Percentiles rank a stretch among this genome's conserved stretches.
Evolutionary conservation across 192 early-diverging fungal species (phyloP).

Genomic region (Umbelopsis ramanniana): DNA sequence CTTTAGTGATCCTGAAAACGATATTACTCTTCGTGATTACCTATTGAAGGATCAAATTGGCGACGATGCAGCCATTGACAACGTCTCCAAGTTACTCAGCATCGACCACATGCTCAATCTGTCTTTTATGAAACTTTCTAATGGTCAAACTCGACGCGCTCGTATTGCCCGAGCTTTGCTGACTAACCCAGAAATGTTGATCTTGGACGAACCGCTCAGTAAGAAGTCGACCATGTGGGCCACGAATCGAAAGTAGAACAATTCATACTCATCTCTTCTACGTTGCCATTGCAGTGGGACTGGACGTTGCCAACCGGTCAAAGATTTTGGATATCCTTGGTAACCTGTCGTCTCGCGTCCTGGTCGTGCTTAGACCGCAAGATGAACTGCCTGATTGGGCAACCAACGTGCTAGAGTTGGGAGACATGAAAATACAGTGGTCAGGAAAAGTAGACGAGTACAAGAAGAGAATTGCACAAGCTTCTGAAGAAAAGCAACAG

Average conservation of each 20-base stretch:
- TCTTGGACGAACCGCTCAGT: constrained; percentile 64
- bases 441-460: constrained; percentile 42
- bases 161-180: constrained; percentile 47
- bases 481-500: not conserved
- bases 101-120: constrained; percentile 34
- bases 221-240: constrained; percentile 25
- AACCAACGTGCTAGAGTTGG: constrained; percentile 53
- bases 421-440: constrained; percentile 41
- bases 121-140: constrained; percentile 51
- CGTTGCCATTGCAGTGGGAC: constrained; percentile 47
- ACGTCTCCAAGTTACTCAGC: constrained; percentile 34
- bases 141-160: constrained; percentile 53
- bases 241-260: constrained; percentile 8
- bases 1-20: constrained; percentile 46
- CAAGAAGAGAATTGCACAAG: constrained; percentile 9
- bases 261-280: not conserved
- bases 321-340: constrained; percentile 41
- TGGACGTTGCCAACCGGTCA: constrained; percentile 52
- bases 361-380: constrained; percentile 58
- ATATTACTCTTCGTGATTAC: constrained; percentile 32
- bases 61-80: constrained; percentile 6
- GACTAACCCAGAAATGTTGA: constrained; percentile 30
- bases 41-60: constrained; percentile 17
- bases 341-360: constrained; percentile 26
- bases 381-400: constrained; percentile 58